Evolutionary conservation across 306 rosid genomes (phyloP).

Genomic region (Comarum palustre): DNA sequence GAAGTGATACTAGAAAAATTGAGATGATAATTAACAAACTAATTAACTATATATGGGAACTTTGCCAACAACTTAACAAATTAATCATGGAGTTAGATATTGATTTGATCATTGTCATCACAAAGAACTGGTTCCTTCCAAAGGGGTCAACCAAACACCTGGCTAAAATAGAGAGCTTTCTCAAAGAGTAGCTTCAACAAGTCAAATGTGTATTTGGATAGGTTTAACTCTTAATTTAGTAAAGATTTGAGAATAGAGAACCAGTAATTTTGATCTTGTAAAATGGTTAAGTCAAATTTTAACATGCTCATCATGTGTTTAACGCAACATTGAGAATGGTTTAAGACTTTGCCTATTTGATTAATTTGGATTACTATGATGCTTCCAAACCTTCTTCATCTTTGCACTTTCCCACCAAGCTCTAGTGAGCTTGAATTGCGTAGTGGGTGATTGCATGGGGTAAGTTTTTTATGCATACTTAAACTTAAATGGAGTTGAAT

Average conservation of each 20-base stretch:
- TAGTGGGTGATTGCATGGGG: not conserved
- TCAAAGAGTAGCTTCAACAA: not conserved
- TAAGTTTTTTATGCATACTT: not conserved
- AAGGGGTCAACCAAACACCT: constrained; percentile 24
- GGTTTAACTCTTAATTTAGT: not conserved
- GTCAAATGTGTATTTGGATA: not conserved
- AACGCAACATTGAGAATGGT: not conserved
- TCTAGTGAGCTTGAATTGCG: not conserved
- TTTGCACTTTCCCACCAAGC: not conserved
- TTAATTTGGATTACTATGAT: not conserved
- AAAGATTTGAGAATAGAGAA: not conserved
- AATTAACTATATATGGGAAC: not conserved
- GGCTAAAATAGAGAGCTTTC: not conserved
- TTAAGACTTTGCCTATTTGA: not conserved
- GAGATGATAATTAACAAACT: not conserved
- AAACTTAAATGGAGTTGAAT: not conserved
- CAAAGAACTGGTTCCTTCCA: not conserved
- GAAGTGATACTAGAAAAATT: not conserved
- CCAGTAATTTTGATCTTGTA: not conserved
- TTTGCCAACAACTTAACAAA: not conserved
- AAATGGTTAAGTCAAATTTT: not conserved
- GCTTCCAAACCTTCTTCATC: not conserved
- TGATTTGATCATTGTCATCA: not conserved
- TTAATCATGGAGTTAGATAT: not conserved
- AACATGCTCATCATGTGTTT: not conserved